Evolutionary conservation across 2,329 filamentous ascomycete genomes (phyloP).

Genomic region (Arachnopeziza araneosa): DNA sequence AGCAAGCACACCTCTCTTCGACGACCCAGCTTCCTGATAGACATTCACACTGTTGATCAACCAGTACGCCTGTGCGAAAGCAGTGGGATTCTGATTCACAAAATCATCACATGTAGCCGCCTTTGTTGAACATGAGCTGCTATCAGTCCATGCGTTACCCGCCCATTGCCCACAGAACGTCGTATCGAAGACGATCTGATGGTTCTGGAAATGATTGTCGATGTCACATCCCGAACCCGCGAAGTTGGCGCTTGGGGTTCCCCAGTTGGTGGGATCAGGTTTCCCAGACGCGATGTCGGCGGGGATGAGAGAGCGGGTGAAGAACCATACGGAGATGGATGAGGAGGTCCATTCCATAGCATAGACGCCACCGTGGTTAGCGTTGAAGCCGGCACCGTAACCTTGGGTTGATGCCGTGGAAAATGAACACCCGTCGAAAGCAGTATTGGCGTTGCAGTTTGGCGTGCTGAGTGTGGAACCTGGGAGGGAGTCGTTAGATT

Average conservation of each 20-base stretch:
- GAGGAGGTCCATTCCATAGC: conserved; percentile 64
- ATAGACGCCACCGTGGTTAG: conserved; percentile 60
- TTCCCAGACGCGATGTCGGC: conserved; percentile 49
- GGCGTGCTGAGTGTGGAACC: conserved; percentile 34
- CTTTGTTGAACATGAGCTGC: conserved; percentile 9
- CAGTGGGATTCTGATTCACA: conserved; percentile 22
- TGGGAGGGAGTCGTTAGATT: conserved; percentile 35
- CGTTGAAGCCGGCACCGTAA: conserved; percentile 64
- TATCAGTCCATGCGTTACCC: conserved; percentile 15
- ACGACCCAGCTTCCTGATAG: conserved; percentile 11
- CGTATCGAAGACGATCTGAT: conserved; percentile 68
- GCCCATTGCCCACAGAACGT: conserved; percentile 64
- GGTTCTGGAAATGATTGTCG: conserved; percentile 56
- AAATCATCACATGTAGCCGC: conserved; percentile 18
- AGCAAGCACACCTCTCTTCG: neutral
- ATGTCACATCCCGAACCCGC: conserved; percentile 61
- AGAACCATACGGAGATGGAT: conserved; percentile 72
- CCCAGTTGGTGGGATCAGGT: conserved; percentile 64
- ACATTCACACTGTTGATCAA: conserved; percentile 25
- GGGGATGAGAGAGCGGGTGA: conserved; percentile 60
- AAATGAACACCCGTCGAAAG: conserved; percentile 35
- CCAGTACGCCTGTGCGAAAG: conserved; percentile 24
- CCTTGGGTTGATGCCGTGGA: conserved; percentile 36
- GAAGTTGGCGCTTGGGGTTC: conserved; percentile 62
- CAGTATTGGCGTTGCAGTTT: conserved; percentile 44